These are phyloP conservation scores for Suhomyces emberorum DNA, from an alignment of 805 yeast species.

Conservation along the genomic window DNA sequence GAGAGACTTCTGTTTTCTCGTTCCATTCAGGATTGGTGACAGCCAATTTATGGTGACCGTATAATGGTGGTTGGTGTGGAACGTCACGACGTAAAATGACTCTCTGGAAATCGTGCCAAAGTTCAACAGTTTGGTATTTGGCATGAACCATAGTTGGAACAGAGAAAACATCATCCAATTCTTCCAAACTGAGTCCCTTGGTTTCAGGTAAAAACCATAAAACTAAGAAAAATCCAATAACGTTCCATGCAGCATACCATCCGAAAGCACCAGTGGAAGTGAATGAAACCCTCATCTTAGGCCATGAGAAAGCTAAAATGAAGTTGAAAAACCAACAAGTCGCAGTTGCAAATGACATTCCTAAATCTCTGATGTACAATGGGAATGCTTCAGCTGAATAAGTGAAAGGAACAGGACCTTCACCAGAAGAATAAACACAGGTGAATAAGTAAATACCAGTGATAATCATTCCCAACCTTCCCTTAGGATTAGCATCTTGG, in stretches of 20 bases:
- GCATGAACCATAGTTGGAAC: constrained; percentile 60
- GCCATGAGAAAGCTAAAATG: constrained; percentile 74
- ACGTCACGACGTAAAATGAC: constrained; percentile 45
- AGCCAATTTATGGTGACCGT: constrained; percentile 55
- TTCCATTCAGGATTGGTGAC: constrained; percentile 62
- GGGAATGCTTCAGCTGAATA: constrained; percentile 86
- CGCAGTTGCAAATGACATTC: constrained; percentile 77
- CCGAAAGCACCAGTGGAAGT: constrained; percentile 85
- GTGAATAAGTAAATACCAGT: constrained; percentile 74
- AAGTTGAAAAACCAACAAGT: constrained; percentile 76
- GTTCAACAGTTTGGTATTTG: constrained; percentile 27
- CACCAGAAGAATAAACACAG: constrained; percentile 75
- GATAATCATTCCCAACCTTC: constrained; percentile 64
- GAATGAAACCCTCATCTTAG: constrained; percentile 61
- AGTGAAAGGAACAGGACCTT: constrained; percentile 88
- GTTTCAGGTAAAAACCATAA: constrained; percentile 74
- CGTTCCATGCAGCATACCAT: constrained; percentile 84
- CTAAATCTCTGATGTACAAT: constrained; percentile 72
- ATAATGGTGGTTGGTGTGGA: constrained; percentile 51
- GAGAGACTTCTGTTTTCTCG: constrained; percentile 53
- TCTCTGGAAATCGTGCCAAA: constrained; percentile 44
- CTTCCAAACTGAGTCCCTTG: constrained; percentile 69
- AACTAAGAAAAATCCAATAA: constrained; percentile 65
- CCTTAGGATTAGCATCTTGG: constrained; percentile 36
- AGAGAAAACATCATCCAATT: constrained; percentile 68